These are phyloP conservation scores for Aspergillus brasiliensis DNA, from an alignment of 2,329 filamentous ascomycete genomes.

Conservation along the genomic window DNA sequence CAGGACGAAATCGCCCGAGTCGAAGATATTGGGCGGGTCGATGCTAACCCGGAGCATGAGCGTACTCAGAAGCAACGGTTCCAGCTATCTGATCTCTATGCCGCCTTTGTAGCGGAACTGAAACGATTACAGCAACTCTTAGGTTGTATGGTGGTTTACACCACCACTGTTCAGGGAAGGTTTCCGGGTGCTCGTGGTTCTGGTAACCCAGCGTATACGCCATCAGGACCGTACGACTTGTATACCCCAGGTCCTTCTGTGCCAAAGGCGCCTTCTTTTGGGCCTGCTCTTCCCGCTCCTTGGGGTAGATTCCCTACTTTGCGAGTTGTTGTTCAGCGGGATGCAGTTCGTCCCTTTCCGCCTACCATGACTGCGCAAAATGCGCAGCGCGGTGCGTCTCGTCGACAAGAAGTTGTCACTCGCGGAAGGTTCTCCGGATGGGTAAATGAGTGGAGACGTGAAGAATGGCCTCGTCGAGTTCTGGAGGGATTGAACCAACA, in stretches of 20 bases:
- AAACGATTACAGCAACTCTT: conserved; percentile 41
- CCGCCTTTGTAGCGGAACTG: conserved; percentile 31
- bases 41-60: conserved; percentile 30
- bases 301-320: conserved; percentile 44
- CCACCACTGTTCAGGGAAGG: conserved; percentile 27
- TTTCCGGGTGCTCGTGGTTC: not conserved
- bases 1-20: conserved; percentile 47
- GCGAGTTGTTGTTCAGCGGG: conserved; percentile 40
- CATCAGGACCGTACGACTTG: conserved; percentile 24
- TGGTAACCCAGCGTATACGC: conserved; percentile 13
- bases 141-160: conserved; percentile 44
- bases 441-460: conserved; percentile 40
- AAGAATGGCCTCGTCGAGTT: conserved; percentile 38
- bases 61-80: conserved; percentile 33
- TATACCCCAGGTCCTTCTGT: conserved; percentile 13
- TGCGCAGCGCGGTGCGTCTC: conserved; percentile 36
- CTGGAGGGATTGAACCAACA: conserved; percentile 30
- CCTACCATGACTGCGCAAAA: conserved; percentile 35
- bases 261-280: conserved; percentile 30
- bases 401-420: conserved; percentile 38
- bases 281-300: conserved; percentile 38
- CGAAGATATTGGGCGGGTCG: conserved; percentile 37
- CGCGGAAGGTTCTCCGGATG: conserved; percentile 39
- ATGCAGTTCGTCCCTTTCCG: conserved; percentile 39
- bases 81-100: conserved; percentile 34